These are phyloP conservation scores for Cryptococcus maquisensis DNA, from an alignment of 1,284 basidiomycete species.

Conservation along the genomic window DNA sequence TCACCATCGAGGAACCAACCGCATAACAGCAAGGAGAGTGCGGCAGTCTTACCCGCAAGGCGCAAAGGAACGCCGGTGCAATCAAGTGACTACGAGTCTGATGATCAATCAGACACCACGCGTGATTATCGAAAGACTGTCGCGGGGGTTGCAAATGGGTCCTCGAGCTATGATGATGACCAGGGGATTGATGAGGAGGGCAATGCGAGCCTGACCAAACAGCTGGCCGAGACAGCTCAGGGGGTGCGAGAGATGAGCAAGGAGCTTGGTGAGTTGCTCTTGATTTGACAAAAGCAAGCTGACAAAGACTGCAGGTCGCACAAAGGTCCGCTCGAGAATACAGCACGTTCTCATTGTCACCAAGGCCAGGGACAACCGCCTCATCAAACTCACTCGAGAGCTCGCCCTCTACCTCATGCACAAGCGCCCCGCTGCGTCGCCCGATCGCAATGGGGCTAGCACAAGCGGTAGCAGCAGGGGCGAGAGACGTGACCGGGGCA, in stretches of 20 bases:
- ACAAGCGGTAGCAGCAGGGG: background rate
- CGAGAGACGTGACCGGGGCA: slow-evolving; percentile 20
- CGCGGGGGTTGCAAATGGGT: background rate
- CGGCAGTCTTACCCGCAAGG: slow-evolving; percentile 10
- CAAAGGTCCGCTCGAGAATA: slow-evolving; percentile 83
- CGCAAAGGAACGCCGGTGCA: slow-evolving; percentile 10
- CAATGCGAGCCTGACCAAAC: slow-evolving; percentile 73
- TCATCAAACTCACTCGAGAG: slow-evolving; percentile 91
- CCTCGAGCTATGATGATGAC: slow-evolving; percentile 12
- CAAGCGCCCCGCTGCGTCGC: slow-evolving; percentile 52
- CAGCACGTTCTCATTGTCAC: slow-evolving; percentile 95
- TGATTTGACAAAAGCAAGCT: background rate
- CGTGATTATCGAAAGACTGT: too few species aligned
- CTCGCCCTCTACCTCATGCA: slow-evolving; percentile 91
- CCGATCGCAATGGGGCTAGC: slow-evolving; percentile 3
- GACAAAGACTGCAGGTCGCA: slow-evolving; percentile 61
- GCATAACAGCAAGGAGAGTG: background rate
- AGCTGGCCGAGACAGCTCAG: slow-evolving; percentile 93
- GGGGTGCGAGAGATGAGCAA: slow-evolving; percentile 98
- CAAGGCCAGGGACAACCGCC: slow-evolving; percentile 93
- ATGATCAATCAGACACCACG: slow-evolving; percentile 14
- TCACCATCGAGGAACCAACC: slow-evolving; percentile 5
- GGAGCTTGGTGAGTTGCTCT: slow-evolving; percentile 71
- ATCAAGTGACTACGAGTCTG: slow-evolving; percentile 35
- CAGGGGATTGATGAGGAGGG: slow-evolving; percentile 53